These are phyloP conservation scores for Heimioporus sp. DNA, from an alignment of 768 basidiomycete species.

Conservation along the genomic window DNA sequence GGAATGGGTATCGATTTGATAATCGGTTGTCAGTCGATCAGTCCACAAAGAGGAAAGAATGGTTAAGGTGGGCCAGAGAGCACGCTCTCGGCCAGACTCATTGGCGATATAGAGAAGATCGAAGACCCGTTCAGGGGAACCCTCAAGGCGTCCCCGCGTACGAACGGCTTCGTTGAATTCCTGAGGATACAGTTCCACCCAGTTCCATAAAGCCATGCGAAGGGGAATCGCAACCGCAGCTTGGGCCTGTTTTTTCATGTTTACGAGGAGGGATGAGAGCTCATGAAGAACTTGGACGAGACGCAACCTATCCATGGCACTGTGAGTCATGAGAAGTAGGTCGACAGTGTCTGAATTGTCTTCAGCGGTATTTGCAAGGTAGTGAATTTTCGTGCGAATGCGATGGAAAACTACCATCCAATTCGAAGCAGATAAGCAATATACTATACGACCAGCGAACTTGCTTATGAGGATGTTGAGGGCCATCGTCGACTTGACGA, in stretches of 20 bases:
- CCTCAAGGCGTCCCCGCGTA: conserved; percentile 65
- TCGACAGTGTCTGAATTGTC: conserved; percentile 69
- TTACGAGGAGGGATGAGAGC: conserved; percentile 76
- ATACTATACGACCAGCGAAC: conserved; percentile 77
- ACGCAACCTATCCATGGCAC: conserved; percentile 66
- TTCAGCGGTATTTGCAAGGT: conserved; percentile 52
- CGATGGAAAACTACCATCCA: conserved; percentile 77
- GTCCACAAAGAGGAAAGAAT: conserved; percentile 72
- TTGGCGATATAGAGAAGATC: conserved; percentile 65
- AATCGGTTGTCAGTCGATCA: conserved; percentile 65
- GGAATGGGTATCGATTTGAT: conserved; percentile 39
- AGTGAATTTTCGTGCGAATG: conserved; percentile 66
- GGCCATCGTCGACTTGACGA: conserved; percentile 51
- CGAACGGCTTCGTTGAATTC: conserved; percentile 77
- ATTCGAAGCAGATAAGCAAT: conserved; percentile 84
- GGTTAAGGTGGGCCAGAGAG: conserved; percentile 79
- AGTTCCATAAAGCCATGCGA: conserved; percentile 84
- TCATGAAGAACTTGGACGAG: conserved; percentile 76
- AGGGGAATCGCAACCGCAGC: conserved; percentile 69
- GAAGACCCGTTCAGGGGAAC: conserved; percentile 82
- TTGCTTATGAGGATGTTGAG: conserved; percentile 65
- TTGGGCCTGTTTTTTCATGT: conserved; percentile 75
- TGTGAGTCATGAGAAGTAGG: conserved; percentile 73
- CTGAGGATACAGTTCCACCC: conserved; percentile 75
- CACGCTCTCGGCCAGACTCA: conserved; percentile 43